phyloP scores from a whole-genome alignment of 305 asterid genomes.

The Galium porrigens region DNA sequence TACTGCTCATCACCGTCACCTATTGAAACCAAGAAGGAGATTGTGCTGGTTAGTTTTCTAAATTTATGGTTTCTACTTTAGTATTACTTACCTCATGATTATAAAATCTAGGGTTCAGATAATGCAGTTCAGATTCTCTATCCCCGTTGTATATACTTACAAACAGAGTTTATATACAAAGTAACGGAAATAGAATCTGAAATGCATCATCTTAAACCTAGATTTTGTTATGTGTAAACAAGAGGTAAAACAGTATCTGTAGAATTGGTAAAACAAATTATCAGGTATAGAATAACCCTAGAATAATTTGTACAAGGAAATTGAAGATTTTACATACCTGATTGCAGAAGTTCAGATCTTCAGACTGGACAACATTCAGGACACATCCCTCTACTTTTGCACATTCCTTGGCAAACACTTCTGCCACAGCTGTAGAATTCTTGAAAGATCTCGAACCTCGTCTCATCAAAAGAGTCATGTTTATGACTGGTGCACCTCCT shows the following conservation, averaged over 20 bases:
- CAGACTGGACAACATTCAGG: slow-evolving; percentile 22
- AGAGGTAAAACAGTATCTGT: neutral
- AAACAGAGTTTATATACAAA: neutral
- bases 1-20: slow-evolving; percentile 38
- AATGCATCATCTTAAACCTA: no score
- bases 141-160: no score
- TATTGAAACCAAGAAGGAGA: slow-evolving; percentile 10
- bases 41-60: neutral
- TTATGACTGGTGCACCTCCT: slow-evolving; percentile 21
- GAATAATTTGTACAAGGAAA: neutral
- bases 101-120: no score
- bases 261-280: neutral
- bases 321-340: neutral
- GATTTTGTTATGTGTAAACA: neutral
- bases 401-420: slow-evolving; percentile 21
- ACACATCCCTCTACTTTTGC: slow-evolving; percentile 20
- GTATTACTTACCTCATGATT: neutral
- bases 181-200: no score
- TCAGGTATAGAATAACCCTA: neutral
- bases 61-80: neutral
- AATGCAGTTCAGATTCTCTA: no score
- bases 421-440: slow-evolving; percentile 33
- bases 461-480: slow-evolving; percentile 44
- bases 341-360: slow-evolving; percentile 24
- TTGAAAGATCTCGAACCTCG: slow-evolving; percentile 38